A percentile compares a stretch with the other conserved stretches of the same genome.
phyloP scores from a whole-genome alignment of 371 early-diverging fungal species.

The Conidiobolus coronatus region DNA sequence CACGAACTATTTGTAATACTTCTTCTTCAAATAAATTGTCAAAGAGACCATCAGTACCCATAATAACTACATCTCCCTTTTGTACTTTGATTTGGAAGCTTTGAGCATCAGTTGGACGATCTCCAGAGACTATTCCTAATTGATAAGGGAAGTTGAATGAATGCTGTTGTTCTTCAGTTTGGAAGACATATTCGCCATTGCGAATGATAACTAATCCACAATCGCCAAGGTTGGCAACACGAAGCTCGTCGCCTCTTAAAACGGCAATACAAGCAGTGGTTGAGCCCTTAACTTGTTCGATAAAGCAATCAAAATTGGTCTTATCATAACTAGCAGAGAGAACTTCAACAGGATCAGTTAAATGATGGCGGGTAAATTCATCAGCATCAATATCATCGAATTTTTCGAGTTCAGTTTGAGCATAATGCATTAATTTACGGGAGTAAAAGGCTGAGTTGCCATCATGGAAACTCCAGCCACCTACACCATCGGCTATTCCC shows the following conservation, averaged over 20 bases:
- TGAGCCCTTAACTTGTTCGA: constrained; percentile 48
- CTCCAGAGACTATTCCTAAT: constrained; percentile 38
- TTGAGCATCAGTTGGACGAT: constrained; percentile 43
- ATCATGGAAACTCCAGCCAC: constrained; percentile 38
- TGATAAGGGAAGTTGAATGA: constrained; percentile 67
- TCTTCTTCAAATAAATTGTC: constrained; percentile 67
- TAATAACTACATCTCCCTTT: constrained; percentile 47
- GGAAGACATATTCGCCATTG: constrained; percentile 59
- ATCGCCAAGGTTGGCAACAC: constrained; percentile 85
- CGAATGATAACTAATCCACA: constrained; percentile 76
- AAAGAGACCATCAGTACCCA: constrained; percentile 58
- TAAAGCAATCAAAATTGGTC: constrained; percentile 18
- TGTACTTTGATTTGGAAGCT: constrained; percentile 55
- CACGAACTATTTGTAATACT: constrained; percentile 43
- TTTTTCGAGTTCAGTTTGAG: constrained; percentile 51
- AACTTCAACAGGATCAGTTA: constrained; percentile 55
- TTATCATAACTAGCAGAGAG: constrained; percentile 54
- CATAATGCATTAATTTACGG: constrained; percentile 79
- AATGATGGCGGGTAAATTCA: constrained; percentile 32
- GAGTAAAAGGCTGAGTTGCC: constrained; percentile 77
- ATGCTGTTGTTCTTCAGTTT: constrained; percentile 76
- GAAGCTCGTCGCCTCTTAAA: constrained; percentile 68
- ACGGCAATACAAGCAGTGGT: constrained; percentile 75
- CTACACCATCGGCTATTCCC: constrained; percentile 68
- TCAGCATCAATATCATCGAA: constrained; percentile 57